Evolutionary conservation across 2,329 filamentous ascomycete genomes (phyloP).

Genomic region (Pestalotiopsis sp.): DNA sequence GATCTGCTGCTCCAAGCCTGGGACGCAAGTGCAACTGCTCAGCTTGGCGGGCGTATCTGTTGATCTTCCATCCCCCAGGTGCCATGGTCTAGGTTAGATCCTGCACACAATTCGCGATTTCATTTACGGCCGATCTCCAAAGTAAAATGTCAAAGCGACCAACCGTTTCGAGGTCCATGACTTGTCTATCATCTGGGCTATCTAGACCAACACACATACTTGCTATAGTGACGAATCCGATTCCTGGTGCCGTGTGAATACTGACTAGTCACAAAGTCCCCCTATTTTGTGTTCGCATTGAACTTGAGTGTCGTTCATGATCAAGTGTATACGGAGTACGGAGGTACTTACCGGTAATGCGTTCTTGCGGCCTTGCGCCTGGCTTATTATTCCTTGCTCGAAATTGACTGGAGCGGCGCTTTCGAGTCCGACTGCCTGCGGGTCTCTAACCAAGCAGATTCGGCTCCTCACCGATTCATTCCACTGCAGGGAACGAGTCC

Average conservation of each 20-base stretch:
- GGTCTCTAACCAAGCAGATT: background rate
- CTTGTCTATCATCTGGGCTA: background rate
- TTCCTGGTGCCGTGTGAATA: background rate
- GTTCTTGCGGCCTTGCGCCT: no score
- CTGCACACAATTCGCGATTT: slow-evolving; percentile 7
- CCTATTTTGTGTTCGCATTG: background rate
- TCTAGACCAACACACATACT: background rate
- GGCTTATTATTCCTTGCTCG: background rate
- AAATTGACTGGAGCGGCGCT: background rate
- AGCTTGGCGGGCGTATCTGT: background rate
- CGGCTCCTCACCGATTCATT: background rate
- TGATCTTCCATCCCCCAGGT: background rate
- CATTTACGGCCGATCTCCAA: slow-evolving; percentile 1
- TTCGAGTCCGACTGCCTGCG: background rate
- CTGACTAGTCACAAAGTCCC: background rate
- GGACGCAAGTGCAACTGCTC: background rate
- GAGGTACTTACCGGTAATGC: no score
- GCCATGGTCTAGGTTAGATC: slow-evolving; percentile 5
- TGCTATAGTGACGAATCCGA: background rate
- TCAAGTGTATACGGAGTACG: no score
- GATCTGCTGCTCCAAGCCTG: background rate
- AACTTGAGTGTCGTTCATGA: no score
- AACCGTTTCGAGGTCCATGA: background rate
- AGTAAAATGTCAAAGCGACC: background rate
- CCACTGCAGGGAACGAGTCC: background rate